phyloP scores from a whole-genome alignment of 768 basidiomycete species.

The Leucosporidium yakuticum region DNA sequence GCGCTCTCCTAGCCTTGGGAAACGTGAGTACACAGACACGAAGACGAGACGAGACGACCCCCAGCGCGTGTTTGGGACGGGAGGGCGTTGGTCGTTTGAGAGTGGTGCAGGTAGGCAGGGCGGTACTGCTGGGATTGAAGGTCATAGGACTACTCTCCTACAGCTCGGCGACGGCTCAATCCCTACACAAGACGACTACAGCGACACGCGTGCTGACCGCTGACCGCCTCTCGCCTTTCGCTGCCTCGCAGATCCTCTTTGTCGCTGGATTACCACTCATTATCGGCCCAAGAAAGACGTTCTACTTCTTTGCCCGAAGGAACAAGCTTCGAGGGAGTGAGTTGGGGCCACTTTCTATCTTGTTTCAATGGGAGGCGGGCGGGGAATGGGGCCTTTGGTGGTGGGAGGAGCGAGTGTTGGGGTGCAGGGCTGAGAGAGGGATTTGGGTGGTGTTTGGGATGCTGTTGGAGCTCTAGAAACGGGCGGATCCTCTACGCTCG shows the following conservation, averaged over 20 bases:
- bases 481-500: too few relatives aligned
- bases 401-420: too few relatives aligned
- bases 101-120: background rate
- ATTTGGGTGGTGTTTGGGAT: too few relatives aligned
- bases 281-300: conserved; percentile 94
- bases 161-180: background rate
- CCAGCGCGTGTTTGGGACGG: background rate
- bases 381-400: too few relatives aligned
- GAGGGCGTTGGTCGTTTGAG: background rate
- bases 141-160: background rate
- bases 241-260: conserved; percentile 70
- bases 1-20: conserved; percentile 88
- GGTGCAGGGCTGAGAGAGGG: too few relatives aligned
- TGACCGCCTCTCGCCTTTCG: background rate
- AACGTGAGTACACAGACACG: conserved; percentile 56
- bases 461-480: too few relatives aligned
- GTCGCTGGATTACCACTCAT: conserved; percentile 88
- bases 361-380: too few relatives aligned
- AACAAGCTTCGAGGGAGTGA: conserved; percentile 77
- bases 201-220: background rate
- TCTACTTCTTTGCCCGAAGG: conserved; percentile 93
- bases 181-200: too few relatives aligned
- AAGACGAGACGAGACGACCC: background rate
- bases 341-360: too few relatives aligned
- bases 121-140: background rate